Conservation (phyloP, 371 early-diverging fungal genomes). For the Umbelopsis sp. region DNA sequence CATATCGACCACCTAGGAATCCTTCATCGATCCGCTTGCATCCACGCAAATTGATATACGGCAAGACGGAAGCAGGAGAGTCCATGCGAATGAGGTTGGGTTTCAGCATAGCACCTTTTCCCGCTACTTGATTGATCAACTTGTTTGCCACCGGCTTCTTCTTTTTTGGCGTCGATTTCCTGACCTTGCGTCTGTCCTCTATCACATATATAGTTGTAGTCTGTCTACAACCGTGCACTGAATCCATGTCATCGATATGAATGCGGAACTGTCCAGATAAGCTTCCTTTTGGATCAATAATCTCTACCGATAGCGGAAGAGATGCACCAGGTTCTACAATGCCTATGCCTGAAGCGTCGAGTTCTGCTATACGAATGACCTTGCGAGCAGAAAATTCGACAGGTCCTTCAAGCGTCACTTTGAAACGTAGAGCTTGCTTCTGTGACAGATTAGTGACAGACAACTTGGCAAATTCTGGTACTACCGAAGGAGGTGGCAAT, state of each 20-base stretch:
- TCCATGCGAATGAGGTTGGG: neutral
- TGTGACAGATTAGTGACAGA: constrained; percentile 68
- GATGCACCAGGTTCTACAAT: constrained; percentile 62
- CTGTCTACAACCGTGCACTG: constrained; percentile 63
- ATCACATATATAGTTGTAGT: constrained; percentile 70
- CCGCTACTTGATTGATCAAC: neutral
- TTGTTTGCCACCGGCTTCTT: constrained; percentile 25
- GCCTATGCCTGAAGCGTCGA: constrained; percentile 60
- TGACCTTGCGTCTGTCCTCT: constrained; percentile 43
- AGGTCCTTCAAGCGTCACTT: constrained; percentile 72
- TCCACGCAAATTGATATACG: constrained; percentile 53
- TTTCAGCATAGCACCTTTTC: neutral
- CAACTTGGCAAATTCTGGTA: constrained; percentile 48
- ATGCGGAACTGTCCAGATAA: constrained; percentile 84
- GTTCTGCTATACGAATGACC: constrained; percentile 56
- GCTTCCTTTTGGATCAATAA: constrained; percentile 65
- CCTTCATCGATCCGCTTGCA: constrained; percentile 56
- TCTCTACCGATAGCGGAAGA: constrained; percentile 58
- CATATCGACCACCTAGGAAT: constrained; percentile 61
- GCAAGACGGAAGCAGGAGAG: constrained; percentile 20
- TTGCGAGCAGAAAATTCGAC: constrained; percentile 74
- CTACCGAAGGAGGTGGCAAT: constrained; percentile 17
- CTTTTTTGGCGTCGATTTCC: constrained; percentile 33
- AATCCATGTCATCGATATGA: constrained; percentile 73
- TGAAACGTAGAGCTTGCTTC: constrained; percentile 68